These are phyloP conservation scores for Chamaenerion angustifolium DNA, from an alignment of 345 rosid genomes.

Conservation along the genomic window DNA sequence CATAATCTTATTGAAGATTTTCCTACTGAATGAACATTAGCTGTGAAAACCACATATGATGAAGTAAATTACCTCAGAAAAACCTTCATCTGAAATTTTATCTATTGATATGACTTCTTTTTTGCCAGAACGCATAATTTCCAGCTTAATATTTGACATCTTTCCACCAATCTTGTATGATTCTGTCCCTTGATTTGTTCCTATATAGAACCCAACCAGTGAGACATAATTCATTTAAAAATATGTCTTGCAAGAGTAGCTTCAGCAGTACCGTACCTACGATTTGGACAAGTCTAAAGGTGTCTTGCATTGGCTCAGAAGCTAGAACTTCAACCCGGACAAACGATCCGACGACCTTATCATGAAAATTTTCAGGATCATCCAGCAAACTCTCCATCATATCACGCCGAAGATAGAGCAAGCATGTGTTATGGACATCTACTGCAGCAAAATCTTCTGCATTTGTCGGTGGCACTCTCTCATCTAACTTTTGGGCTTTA, in stretches of 20 bases:
- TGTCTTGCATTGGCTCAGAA: slow-evolving; percentile 54
- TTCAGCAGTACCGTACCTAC: slow-evolving; percentile 40
- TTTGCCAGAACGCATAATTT: slow-evolving; percentile 56
- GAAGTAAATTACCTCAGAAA: slow-evolving; percentile 56
- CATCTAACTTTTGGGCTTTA: slow-evolving; percentile 34
- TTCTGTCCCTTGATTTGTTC: slow-evolving; percentile 44
- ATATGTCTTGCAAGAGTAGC: slow-evolving; percentile 5
- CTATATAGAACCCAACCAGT: slow-evolving; percentile 23
- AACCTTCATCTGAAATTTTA: slow-evolving; percentile 71
- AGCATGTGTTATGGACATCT: slow-evolving; percentile 67
- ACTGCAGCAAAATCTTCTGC: slow-evolving; percentile 65
- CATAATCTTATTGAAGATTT: not conserved
- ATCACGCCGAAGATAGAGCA: slow-evolving; percentile 59
- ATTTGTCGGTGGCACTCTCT: slow-evolving; percentile 22
- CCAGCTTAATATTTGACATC: slow-evolving; percentile 48
- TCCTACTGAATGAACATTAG: too few relatives aligned
- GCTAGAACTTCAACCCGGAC: slow-evolving; percentile 64
- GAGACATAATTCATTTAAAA: not conserved
- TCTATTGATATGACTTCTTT: slow-evolving; percentile 59
- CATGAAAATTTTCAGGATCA: slow-evolving; percentile 52
- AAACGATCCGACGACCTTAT: slow-evolving; percentile 74
- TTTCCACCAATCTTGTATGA: slow-evolving; percentile 54
- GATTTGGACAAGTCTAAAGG: slow-evolving; percentile 78
- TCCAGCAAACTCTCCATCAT: slow-evolving; percentile 53
- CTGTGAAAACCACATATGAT: not conserved